Evolutionary conservation across 441 rosid genomes (phyloP), one percentile per base, ranked within the genome.

Genomic region (Pelargonium australe): DNA sequence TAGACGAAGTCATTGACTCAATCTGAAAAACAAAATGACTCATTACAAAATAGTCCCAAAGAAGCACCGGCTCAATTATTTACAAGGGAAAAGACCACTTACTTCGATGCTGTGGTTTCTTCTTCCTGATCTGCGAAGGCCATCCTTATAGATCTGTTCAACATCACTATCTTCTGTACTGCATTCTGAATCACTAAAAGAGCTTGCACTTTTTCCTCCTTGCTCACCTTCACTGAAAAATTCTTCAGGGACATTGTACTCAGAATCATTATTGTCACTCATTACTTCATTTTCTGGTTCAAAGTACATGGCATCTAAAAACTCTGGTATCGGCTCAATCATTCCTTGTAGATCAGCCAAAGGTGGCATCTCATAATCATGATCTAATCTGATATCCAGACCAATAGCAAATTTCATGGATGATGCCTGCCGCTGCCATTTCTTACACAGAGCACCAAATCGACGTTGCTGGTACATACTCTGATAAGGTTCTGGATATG

Each of bases 401-500:
- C 92, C 95, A 78, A 84, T 77, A 72, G 87, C 84, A 75, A 85
- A 79, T 69, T 77, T 84, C 61, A 80, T 75, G 64, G 85, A 66
- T 45, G 89, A 74, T 66, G 88, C 87, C 57, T 70, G 86, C 92
- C 92, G 87, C 77, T 89, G 85, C 92, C 92, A 85, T 76, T 87
- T 92, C 66, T 84, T 75, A 40, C 95, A 90, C 67, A 89, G 77
- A 7, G 90, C 89, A 68, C 92, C 95, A 71, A 89, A 87, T 75
- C 95, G 86, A 34, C 87, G 86, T 75, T 80, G 77, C 88, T 89
- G 95, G 76, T 77, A 89, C 88, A 84, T 78, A 66, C 81, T 85
- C 77, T 89, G 95, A 76, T 89, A 88, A 66, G 95, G 95, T 81
- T 89, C 95, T 67, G 87, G 84, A 79, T 89, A 89, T 17, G 95